Percentiles rank a stretch among this genome's conserved stretches.
Conservation (phyloP, 2,329 filamentous ascomycete genomes). For the Chrysoporthe puriensis region DNA sequence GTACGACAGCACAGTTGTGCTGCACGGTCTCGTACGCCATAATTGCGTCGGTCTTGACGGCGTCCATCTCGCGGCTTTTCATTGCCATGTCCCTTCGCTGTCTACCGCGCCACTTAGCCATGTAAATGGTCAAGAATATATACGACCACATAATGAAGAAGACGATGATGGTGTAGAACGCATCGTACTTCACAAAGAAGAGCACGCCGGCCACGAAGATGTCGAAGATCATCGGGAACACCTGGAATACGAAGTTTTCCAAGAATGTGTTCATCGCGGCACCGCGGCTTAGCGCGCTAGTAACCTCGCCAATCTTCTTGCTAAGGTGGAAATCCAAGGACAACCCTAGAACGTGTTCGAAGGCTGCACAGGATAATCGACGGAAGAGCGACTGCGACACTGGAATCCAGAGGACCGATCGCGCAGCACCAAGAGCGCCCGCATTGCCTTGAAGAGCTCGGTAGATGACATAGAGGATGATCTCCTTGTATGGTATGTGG, state of each 20-base stretch:
- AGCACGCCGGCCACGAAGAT: constrained; percentile 52
- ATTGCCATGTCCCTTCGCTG: constrained; percentile 49
- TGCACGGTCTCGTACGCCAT: constrained; percentile 62
- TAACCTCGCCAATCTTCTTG: constrained; percentile 56
- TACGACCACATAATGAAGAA: constrained; percentile 54
- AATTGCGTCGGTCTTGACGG: constrained; percentile 52
- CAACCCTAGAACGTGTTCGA: constrained; percentile 50
- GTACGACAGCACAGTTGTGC: constrained; percentile 64
- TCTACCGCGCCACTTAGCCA: constrained; percentile 50
- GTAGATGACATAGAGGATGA: constrained; percentile 49
- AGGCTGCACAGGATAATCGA: constrained; percentile 48
- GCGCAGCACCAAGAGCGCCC: constrained; percentile 46
- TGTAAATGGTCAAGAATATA: constrained; percentile 54
- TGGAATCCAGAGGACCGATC: constrained; percentile 52
- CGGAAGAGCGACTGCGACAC: constrained; percentile 49
- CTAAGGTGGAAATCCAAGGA: constrained; percentile 56
- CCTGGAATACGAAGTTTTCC: constrained; percentile 52
- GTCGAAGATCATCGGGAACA: constrained; percentile 55
- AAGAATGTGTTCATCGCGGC: constrained; percentile 53
- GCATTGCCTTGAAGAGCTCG: constrained; percentile 51
- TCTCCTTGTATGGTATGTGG: constrained; percentile 46
- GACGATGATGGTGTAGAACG: constrained; percentile 53
- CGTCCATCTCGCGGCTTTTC: constrained; percentile 52
- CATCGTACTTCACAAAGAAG: constrained; percentile 50
- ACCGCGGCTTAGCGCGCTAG: constrained; percentile 52